These are phyloP conservation scores for Thielaviopsis punctulata DNA, from an alignment of 2,329 filamentous ascomycete genomes.

Conservation along the genomic window DNA sequence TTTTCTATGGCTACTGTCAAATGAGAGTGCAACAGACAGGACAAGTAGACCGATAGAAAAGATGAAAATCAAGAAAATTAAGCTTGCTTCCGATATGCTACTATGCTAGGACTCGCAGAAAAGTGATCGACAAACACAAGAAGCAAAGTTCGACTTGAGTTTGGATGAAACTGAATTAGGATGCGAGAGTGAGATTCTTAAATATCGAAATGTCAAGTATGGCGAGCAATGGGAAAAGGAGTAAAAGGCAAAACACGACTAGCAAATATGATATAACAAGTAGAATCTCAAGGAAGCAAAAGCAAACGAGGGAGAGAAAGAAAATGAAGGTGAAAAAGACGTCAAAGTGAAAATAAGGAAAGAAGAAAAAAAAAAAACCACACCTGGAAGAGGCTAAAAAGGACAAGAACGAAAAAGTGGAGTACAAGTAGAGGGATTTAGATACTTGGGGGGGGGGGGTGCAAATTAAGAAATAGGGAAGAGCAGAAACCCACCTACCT, in stretches of 20 bases:
- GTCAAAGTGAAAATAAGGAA: neutral
- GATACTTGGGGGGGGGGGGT: no score
- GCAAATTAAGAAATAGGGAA: no score
- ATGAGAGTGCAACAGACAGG: neutral
- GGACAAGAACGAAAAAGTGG: neutral
- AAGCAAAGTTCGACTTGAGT: neutral
- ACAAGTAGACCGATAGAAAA: no score
- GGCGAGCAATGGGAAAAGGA: neutral
- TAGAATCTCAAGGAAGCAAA: slow-evolving; percentile 13
- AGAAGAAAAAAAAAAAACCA: slow-evolving; percentile 7
- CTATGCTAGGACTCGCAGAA: neutral
- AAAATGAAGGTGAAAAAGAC: slow-evolving; percentile 13
- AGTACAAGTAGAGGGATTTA: no score
- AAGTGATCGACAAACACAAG: neutral
- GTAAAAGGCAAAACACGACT: slow-evolving; percentile 1
- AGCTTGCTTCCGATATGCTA: neutral
- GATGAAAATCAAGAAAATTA: neutral
- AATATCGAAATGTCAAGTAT: neutral
- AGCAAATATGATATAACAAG: slow-evolving; percentile 14
- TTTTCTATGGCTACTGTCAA: neutral
- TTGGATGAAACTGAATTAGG: neutral
- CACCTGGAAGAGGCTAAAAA: neutral
- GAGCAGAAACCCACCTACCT: no score
- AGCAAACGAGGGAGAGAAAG: slow-evolving; percentile 9
- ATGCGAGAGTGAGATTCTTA: neutral